Conservation (phyloP, 2,329 filamentous ascomycete genomes). For the Hypoxylon sp. region DNA sequence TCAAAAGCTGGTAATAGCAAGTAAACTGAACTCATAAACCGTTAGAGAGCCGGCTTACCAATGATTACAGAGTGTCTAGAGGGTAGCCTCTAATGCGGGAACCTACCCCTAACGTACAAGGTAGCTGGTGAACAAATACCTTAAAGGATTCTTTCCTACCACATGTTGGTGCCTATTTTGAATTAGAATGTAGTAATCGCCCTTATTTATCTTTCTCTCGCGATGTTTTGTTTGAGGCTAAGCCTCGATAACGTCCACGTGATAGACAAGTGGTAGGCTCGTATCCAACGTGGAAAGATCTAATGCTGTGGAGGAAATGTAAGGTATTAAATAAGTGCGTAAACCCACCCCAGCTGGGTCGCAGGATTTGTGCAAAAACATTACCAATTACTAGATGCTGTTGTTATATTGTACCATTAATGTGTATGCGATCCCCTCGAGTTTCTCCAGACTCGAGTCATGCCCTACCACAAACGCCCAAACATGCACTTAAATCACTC, state of each 20-base stretch:
- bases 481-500: constrained; percentile 53
- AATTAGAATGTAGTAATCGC: not conserved
- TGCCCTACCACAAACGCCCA: constrained; percentile 32
- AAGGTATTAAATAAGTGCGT: not conserved
- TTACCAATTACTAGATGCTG: constrained; percentile 40
- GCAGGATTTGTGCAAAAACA: constrained; percentile 17
- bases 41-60: not conserved
- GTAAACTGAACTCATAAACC: not conserved
- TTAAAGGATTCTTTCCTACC: not conserved
- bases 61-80: not conserved
- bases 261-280: not conserved
- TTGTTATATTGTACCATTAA: constrained; percentile 20
- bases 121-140: not conserved
- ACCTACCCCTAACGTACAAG: not conserved
- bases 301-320: not conserved
- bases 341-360: constrained; percentile 2
- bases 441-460: constrained; percentile 16
- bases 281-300: not conserved
- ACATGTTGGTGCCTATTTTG: not conserved
- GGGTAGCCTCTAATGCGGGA: not conserved
- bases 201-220: not conserved
- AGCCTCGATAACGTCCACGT: not conserved
- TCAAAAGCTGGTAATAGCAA: not conserved
- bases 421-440: constrained; percentile 19
- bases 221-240: not conserved